phyloP scores from a whole-genome alignment of 306 rosid species.

The Malus sylvestris region DNA sequence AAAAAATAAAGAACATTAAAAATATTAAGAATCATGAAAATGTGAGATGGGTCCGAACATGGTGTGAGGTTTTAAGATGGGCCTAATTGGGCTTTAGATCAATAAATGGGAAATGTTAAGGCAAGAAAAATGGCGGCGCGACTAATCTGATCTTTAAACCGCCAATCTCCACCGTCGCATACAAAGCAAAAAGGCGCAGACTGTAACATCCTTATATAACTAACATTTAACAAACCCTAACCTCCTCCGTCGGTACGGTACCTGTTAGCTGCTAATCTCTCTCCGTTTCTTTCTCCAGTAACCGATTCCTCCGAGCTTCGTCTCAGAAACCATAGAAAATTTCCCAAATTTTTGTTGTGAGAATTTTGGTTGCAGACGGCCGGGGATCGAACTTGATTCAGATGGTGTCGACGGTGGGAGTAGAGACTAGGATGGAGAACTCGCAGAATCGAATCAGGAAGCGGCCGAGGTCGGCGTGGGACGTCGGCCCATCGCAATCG shows the following conservation, averaged over 20 bases:
- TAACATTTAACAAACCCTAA: background rate
- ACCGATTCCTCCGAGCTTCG: background rate
- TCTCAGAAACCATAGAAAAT: conserved; percentile 12
- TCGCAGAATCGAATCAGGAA: conserved; percentile 51
- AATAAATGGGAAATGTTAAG: no score
- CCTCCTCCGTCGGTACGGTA: background rate
- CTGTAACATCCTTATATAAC: background rate
- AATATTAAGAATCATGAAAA: no score
- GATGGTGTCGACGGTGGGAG: conserved; percentile 34
- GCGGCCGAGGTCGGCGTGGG: conserved; percentile 84
- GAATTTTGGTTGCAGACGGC: conserved; percentile 27
- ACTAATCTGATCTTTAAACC: background rate
- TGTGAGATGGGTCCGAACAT: no score
- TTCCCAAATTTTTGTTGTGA: background rate
- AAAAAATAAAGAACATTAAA: no score
- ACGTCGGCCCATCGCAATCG: conserved; percentile 52
- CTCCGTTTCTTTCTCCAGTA: background rate
- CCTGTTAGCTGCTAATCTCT: background rate
- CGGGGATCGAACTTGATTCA: background rate
- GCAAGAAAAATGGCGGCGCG: background rate
- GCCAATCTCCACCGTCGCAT: background rate
- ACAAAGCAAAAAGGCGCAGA: background rate
- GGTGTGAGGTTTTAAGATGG: background rate
- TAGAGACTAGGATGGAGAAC: conserved; percentile 41
- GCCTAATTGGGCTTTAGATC: background rate